Conservation (phyloP, 2,329 filamentous ascomycete species). For the Calycina marina region DNA sequence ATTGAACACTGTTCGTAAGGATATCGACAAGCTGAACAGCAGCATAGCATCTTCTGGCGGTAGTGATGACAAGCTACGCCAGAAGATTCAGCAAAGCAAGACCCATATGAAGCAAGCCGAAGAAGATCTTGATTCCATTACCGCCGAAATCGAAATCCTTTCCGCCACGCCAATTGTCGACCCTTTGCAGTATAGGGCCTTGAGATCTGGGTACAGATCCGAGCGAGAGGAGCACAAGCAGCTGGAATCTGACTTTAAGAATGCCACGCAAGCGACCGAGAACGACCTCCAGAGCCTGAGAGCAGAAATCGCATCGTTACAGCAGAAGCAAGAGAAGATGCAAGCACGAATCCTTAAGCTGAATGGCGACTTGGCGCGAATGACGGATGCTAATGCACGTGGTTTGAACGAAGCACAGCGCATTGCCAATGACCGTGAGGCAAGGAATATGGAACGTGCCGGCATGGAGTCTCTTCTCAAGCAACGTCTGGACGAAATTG, state of each 20-base stretch:
- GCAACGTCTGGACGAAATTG: conserved; percentile 12
- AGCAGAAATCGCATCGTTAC: conserved; percentile 46
- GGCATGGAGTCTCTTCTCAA: conserved; percentile 10
- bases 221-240: conserved; percentile 31
- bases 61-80: conserved; percentile 60
- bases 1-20: conserved; percentile 52
- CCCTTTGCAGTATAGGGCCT: conserved; percentile 34
- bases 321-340: conserved; percentile 60
- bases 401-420: conserved; percentile 28
- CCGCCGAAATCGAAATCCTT: conserved; percentile 46
- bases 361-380: conserved; percentile 55
- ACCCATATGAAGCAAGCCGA: conserved; percentile 56
- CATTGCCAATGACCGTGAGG: conserved; percentile 16
- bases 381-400: conserved; percentile 49
- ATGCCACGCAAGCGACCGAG: conserved; percentile 46
- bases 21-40: conserved; percentile 54
- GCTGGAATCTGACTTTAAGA: conserved; percentile 37
- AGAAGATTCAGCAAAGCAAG: conserved; percentile 61
- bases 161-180: conserved; percentile 51
- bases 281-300: conserved; percentile 47
- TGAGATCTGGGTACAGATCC: conserved; percentile 38
- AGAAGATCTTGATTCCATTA: conserved; percentile 39
- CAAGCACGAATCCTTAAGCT: conserved; percentile 57
- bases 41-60: conserved; percentile 55
- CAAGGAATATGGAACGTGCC: conserved; percentile 15